Conservation (phyloP, 306 rosid genomes). For the Quercus ilex region DNA sequence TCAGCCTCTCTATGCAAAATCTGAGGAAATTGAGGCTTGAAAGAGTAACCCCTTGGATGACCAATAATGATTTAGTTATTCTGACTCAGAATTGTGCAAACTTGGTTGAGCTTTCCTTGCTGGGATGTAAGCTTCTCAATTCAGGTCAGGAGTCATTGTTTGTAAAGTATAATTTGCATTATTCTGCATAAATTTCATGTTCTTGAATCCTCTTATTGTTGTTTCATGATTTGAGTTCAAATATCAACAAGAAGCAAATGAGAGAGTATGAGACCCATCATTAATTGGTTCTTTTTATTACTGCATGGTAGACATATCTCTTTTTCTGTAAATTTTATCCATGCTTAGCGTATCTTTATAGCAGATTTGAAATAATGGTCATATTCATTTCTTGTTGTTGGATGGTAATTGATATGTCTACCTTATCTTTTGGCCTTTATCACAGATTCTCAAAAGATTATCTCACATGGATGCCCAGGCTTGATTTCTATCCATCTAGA, state of each 20-base stretch:
- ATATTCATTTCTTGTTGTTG: neutral
- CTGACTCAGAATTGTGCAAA: slow-evolving; percentile 53
- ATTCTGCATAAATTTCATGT: slow-evolving; percentile 14
- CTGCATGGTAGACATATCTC: neutral
- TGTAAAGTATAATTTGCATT: slow-evolving; percentile 5
- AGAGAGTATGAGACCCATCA: slow-evolving; percentile 9
- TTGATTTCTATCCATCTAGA: slow-evolving; percentile 72
- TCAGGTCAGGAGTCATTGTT: slow-evolving; percentile 53
- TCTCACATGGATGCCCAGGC: slow-evolving; percentile 84
- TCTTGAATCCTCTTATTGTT: slow-evolving; percentile 15
- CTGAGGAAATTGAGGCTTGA: slow-evolving; percentile 63
- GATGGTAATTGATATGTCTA: neutral
- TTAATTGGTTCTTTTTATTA: slow-evolving; percentile 7
- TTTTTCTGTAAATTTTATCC: neutral
- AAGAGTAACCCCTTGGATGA: slow-evolving; percentile 83
- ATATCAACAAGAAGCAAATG: slow-evolving; percentile 7
- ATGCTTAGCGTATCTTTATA: neutral
- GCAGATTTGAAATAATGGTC: neutral
- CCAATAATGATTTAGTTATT: slow-evolving; percentile 58
- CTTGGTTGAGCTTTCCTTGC: slow-evolving; percentile 67
- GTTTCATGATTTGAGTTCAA: neutral
- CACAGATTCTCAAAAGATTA: slow-evolving; percentile 73
- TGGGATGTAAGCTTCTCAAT: slow-evolving; percentile 65
- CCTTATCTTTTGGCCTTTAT: slow-evolving; percentile 6
- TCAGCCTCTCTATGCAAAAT: slow-evolving; percentile 48